Percentiles rank a stretch among this genome's conserved stretches.
These are phyloP conservation scores for Umbellularia californica DNA, from an alignment of 164 flowering plant species.

Conservation along the genomic window DNA sequence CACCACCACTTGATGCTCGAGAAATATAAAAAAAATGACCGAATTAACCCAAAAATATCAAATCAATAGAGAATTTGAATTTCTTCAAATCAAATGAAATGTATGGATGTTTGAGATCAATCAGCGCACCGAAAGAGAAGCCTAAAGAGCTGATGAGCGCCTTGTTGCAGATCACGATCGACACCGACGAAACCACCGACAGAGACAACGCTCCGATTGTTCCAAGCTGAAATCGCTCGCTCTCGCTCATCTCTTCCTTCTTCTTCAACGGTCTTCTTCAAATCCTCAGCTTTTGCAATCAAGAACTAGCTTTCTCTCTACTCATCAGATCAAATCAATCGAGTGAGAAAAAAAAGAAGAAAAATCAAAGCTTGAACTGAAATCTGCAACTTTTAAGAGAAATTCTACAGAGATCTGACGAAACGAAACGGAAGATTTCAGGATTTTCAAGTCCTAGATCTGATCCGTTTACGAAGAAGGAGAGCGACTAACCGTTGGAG, in stretches of 20 bases:
- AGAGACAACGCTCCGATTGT: slow-evolving; percentile 66
- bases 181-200: slow-evolving; percentile 71
- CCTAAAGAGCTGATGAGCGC: slow-evolving; percentile 49
- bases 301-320: slow-evolving; percentile 7
- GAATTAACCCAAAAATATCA: too few species aligned
- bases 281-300: slow-evolving; percentile 6
- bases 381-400: background rate
- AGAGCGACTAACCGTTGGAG: background rate
- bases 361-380: background rate
- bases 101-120: background rate
- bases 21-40: too few species aligned
- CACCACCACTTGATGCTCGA: too few species aligned
- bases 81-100: background rate
- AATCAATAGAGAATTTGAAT: too few species aligned
- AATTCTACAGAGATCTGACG: background rate
- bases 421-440: background rate
- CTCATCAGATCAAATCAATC: slow-evolving; percentile 7
- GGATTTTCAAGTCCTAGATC: background rate
- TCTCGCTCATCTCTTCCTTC: slow-evolving; percentile 42
- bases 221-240: slow-evolving; percentile 60
- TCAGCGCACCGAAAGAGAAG: background rate
- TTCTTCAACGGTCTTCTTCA: background rate
- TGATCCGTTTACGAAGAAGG: background rate
- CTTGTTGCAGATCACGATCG: slow-evolving; percentile 74
- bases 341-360: background rate